Evolutionary conservation across 768 basidiomycete species (phyloP), one percentile per base, ranked within the genome.

Genomic region (Russula emetica): DNA sequence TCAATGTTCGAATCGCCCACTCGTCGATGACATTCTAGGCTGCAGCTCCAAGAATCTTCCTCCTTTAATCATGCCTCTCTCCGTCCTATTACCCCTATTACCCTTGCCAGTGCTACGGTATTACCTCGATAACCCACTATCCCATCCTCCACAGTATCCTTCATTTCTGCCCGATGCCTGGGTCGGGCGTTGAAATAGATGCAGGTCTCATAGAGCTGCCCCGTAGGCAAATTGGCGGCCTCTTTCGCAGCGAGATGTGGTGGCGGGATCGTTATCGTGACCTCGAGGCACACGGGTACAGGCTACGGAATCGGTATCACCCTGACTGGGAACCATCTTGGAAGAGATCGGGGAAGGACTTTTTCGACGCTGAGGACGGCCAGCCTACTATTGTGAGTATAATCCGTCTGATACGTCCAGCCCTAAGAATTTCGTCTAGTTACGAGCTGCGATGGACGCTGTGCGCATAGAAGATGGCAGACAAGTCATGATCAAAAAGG

Each of bases 401-500:
- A 18, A 18, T 26, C 20, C 20, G 1, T 4, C 28, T n/a, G 16
- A 5, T n/a, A 18, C 24, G 7, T 5, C 42, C 3, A 20, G 2
- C 34, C 18, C 24, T 47, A 10, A 52, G 32, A 1, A 36, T 22
- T 38, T 55, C 3, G 11, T 2, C 40, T 30, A 66, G 64, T 53
- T 28, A 16, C 60, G 64, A 20, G 61, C 61, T 24, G 30, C 22
- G 14, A 66, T 70, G 36, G 69, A 70, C 22, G 70, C 66, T 0
- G 63, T 36, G 2, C 69, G 69, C 5, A 50, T 67, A 1, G 36
- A 49, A 5, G 70, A 71, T 44, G 53, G 61, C 8, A 59, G 50
- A 47, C 53, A 49, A 14, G 69, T 71, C 4, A 67, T 58, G 55
- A 30, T 71, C 30, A 71, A 71, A 61, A 65, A 64, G 22, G 61